A percentile compares a stretch with the other conserved stretches of the same genome.
phyloP scores from a whole-genome alignment of 2,329 filamentous ascomycete genomes.

The Botrytis sinoallii region DNA sequence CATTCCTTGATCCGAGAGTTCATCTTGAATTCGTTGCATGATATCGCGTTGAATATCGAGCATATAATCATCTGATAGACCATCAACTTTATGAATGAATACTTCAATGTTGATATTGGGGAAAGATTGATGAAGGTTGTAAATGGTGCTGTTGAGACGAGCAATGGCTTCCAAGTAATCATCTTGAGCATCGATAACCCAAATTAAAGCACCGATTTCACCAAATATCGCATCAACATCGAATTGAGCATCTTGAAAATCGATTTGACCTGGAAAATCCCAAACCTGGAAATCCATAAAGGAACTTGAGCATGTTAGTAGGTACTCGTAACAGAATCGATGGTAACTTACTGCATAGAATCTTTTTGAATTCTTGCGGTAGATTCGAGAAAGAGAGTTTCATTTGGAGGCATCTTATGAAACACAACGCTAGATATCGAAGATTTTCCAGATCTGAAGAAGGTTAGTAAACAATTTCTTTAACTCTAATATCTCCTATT shows the following conservation, averaged over 20 bases:
- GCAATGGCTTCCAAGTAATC: conserved; percentile 92
- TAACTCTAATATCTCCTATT: background rate
- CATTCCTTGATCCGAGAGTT: conserved; percentile 87
- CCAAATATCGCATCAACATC: conserved; percentile 93
- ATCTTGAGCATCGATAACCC: conserved; percentile 98
- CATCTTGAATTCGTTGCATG: conserved; percentile 92
- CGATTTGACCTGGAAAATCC: conserved; percentile 94
- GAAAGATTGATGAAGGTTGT: conserved; percentile 83
- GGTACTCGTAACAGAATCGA: background rate
- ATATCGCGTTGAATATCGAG: conserved; percentile 96
- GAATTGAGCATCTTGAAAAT: conserved; percentile 85
- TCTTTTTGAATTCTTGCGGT: conserved; percentile 94
- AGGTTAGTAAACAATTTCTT: conserved; percentile 25
- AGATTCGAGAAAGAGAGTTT: conserved; percentile 93
- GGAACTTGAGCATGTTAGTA: conserved; percentile 55
- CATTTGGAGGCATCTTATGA: conserved; percentile 92
- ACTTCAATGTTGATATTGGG: conserved; percentile 96
- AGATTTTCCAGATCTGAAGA: conserved; percentile 84
- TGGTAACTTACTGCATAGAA: conserved; percentile 74
- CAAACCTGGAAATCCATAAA: conserved; percentile 99
- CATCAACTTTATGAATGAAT: conserved; percentile 98
- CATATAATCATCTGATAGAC: conserved; percentile 94
- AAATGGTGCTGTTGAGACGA: conserved; percentile 81
- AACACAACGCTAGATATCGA: conserved; percentile 99
- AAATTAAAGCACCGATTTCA: conserved; percentile 90